Conservation (phyloP, 345 rosid genomes). For the Heritiera littoralis region DNA sequence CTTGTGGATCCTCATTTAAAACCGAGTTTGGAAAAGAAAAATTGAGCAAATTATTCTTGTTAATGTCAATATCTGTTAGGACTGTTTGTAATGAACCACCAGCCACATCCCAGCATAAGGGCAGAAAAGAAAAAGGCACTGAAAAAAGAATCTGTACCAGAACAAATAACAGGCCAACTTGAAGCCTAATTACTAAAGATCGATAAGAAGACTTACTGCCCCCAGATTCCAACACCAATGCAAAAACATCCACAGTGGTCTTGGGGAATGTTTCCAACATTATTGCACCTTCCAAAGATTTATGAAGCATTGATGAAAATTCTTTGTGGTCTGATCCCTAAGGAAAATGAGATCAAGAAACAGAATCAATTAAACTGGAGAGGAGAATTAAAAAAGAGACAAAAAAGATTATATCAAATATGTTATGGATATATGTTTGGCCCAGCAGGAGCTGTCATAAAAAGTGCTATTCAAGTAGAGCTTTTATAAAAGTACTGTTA, state of each 20-base stretch:
- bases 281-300: constrained; percentile 88
- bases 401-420: constrained; percentile 9
- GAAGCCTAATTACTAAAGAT: constrained; percentile 3
- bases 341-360: constrained; percentile 19
- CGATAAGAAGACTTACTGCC: constrained; percentile 65
- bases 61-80: background rate
- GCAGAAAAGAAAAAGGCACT: background rate
- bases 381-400: background rate
- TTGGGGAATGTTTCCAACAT: constrained; percentile 86
- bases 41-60: background rate
- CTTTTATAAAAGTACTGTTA: too few species aligned
- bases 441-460: too few species aligned
- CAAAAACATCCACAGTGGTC: constrained; percentile 95
- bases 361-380: constrained; percentile 17
- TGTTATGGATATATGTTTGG: background rate
- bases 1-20: background rate
- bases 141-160: background rate
- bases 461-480: too few species aligned
- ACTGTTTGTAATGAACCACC: background rate
- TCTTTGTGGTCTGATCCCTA: constrained; percentile 84
- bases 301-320: constrained; percentile 83
- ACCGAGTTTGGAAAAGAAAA: background rate
- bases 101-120: background rate
- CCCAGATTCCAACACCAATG: constrained; percentile 92
- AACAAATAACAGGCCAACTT: constrained; percentile 13